Base-by-base conservation (phyloP, 2,329 filamentous ascomycete species). In the Rosellinia necatrix region DNA sequence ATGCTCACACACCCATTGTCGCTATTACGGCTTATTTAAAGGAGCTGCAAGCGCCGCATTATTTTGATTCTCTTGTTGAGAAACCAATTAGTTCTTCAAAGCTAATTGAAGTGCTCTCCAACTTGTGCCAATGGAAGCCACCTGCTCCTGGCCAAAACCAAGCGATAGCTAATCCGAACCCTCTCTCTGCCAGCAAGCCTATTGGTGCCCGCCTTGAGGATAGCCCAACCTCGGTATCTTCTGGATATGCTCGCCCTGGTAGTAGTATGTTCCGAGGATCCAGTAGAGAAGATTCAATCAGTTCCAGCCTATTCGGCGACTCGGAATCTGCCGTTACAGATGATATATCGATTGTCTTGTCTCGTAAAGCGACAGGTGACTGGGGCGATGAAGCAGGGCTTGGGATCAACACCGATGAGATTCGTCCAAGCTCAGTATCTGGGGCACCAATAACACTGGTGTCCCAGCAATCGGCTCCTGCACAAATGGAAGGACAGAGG, bases 1-100 rank as follows among this genome's bases (percentile, higher is more conserved):
- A 99, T 70, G 89, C 90, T 0, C 87, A 94, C 65, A 99, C 94
- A 0, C 94, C 94, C 0, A 96, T 99, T 59, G 91, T 99, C 53
- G 92, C 92, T 43, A 93, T 99, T 29, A 99, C 94, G 3, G 93
- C 94, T 6, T 99, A 99, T 72, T 78, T 99, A n/a, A 97, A 97
- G 71, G 94, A 99, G 69, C 80, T 99, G 2, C 92, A 94, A 64
- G 92, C 92, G 57, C 91, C 91, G 3, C 93, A 99, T 74, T 91
- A 97, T 73, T 99, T 99, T 68, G 92, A 97, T 71, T 91, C 90
- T 1, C 79, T 99, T 48, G 91, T 99, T 49, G 92, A 99, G 74
- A 99, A 99, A 74, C 94, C 94, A 22, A 96, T 96, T 30, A 97
- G 93, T 34, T 87, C 91, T 38, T 89, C 90, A 3, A 97, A 97